phyloP scores from a whole-genome alignment of 1,284 basidiomycete species.

The Xanthoconium separans region DNA sequence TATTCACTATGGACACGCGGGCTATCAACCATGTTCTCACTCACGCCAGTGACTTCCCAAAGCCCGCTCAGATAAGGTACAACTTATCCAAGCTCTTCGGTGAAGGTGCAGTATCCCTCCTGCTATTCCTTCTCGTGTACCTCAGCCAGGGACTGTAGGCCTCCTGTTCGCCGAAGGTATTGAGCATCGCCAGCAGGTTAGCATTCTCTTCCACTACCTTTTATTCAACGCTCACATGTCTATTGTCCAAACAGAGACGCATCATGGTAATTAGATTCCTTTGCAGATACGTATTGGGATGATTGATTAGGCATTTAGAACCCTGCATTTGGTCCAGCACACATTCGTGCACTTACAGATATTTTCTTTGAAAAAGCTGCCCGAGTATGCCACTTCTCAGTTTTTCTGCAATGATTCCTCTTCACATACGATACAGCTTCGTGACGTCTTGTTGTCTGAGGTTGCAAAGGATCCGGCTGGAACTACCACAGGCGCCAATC shows the following conservation, averaged over 20 bases:
- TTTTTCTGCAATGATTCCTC: not conserved
- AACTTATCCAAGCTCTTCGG: not conserved
- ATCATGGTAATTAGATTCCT: too few species aligned
- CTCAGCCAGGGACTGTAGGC: not conserved
- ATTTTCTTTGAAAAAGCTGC: slow-evolving; percentile 51
- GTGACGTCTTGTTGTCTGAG: slow-evolving; percentile 12
- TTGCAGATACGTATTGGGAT: not conserved
- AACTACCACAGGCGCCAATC: slow-evolving; percentile 7
- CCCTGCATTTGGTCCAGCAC: slow-evolving; percentile 51
- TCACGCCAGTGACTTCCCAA: not conserved
- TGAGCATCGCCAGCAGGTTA: not conserved
- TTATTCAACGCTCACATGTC: too few species aligned
- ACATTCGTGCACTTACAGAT: slow-evolving; percentile 53
- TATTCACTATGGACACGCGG: too few species aligned
- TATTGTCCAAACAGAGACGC: too few species aligned
- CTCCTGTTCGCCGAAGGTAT: not conserved
- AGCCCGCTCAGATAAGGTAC: not conserved
- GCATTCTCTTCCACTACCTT: not conserved
- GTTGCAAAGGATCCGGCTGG: slow-evolving; percentile 10
- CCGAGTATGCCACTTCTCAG: slow-evolving; percentile 34
- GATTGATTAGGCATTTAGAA: slow-evolving; percentile 39
- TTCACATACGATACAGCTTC: slow-evolving; percentile 34
- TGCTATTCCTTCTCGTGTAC: not conserved
- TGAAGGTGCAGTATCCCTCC: not conserved
- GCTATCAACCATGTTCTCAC: not conserved